Percentiles rank a stretch among this genome's conserved stretches.
phyloP scores from a whole-genome alignment of 83 land plant genomes.

The Diphasiastrum complanatum region DNA sequence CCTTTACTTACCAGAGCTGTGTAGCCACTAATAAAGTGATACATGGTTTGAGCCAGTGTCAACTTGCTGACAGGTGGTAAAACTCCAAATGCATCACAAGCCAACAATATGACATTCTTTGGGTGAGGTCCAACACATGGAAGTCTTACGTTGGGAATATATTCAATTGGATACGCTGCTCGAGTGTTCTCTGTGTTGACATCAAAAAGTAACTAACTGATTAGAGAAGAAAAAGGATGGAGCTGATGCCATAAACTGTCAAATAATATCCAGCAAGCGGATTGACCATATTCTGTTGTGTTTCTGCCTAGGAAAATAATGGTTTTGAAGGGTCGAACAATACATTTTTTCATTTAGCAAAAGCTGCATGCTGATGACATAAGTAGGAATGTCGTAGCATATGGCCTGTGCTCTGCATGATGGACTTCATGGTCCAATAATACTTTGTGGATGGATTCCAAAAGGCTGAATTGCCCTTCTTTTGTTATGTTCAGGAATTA shows the following conservation, averaged over 20 bases:
- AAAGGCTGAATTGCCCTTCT: too few species aligned
- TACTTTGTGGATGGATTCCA: too few species aligned
- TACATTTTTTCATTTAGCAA: neutral
- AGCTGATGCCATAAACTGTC: too few species aligned
- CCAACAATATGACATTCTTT: constrained; percentile 26
- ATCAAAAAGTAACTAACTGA: too few species aligned
- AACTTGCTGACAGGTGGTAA: constrained; percentile 31
- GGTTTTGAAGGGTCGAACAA: neutral
- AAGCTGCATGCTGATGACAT: too few species aligned
- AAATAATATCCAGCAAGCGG: too few species aligned
- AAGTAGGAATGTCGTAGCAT: too few species aligned
- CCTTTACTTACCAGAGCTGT: constrained; percentile 24
- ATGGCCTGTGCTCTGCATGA: too few species aligned
- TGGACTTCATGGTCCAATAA: too few species aligned
- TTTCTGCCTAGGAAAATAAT: neutral
- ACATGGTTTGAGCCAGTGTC: constrained; percentile 27
- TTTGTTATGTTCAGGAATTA: too few species aligned
- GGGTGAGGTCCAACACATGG: constrained; percentile 31
- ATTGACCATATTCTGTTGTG: neutral
- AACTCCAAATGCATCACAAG: constrained; percentile 29
- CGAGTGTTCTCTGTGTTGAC: constrained; percentile 30
- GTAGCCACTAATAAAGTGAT: constrained; percentile 34
- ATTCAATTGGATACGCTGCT: constrained; percentile 32
- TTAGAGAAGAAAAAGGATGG: too few species aligned
- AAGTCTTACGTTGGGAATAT: constrained; percentile 20